Evolutionary conservation across 2,329 filamentous ascomycete genomes (phyloP).

Genomic region (Aureobasidium sp.): DNA sequence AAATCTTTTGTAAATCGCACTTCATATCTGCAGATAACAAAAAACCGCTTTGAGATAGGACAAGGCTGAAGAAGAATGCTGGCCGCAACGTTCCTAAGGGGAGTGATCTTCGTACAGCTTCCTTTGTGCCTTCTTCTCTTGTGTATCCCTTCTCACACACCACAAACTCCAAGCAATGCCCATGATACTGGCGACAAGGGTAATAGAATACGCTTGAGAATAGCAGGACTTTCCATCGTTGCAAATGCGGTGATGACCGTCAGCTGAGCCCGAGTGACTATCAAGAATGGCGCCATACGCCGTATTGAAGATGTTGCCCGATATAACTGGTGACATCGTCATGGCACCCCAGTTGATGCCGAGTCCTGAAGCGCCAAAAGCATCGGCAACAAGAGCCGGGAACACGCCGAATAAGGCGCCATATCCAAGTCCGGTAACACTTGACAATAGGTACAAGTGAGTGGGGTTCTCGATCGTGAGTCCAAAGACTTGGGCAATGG

Average conservation of each 20-base stretch:
- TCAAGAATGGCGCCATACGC: conserved; percentile 84
- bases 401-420: conserved; percentile 92
- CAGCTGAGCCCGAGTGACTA: conserved; percentile 55
- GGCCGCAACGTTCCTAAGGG: not conserved
- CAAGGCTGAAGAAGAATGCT: not conserved
- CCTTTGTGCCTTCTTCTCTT: conserved; percentile 19
- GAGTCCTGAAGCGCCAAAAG: conserved; percentile 82
- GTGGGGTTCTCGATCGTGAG: conserved; percentile 70
- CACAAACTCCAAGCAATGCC: conserved; percentile 65
- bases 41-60: not conserved
- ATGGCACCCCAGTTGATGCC: conserved; percentile 96
- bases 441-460: conserved; percentile 68
- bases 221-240: conserved; percentile 76
- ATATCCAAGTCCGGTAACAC: conserved; percentile 80
- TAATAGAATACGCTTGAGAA: conserved; percentile 70
- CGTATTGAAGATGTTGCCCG: conserved; percentile 86
- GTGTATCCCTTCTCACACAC: conserved; percentile 57
- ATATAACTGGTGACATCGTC: conserved; percentile 80
- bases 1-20: not conserved
- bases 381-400: conserved; percentile 77
- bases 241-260: conserved; percentile 56
- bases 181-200: conserved; percentile 61
- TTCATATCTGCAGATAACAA: not conserved
- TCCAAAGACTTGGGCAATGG: conserved; percentile 69
- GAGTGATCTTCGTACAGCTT: conserved; percentile 15